These are phyloP conservation scores for Apiospora marii DNA, from an alignment of 2,329 filamentous ascomycete genomes.

Conservation along the genomic window DNA sequence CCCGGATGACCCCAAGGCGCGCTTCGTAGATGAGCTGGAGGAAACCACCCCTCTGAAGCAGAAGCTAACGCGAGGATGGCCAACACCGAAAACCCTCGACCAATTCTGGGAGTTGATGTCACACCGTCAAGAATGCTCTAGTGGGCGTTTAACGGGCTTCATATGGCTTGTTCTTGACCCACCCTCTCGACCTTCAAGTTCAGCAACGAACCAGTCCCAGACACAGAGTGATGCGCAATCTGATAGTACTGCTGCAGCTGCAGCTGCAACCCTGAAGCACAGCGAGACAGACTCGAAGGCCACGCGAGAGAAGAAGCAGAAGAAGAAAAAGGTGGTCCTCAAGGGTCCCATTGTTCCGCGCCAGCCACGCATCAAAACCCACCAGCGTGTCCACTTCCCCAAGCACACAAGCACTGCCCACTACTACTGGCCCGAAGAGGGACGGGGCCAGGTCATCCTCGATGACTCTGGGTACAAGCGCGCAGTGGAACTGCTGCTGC, in stretches of 20 bases:
- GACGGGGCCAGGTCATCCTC: conserved; percentile 70
- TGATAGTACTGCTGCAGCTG: conserved; percentile 24
- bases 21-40: conserved; percentile 88
- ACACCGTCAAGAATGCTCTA: conserved; percentile 93
- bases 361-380: conserved; percentile 70
- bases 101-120: conserved; percentile 99
- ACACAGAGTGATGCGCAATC: conserved; percentile 37
- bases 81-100: conserved; percentile 81
- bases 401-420: conserved; percentile 65
- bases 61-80: conserved; percentile 75
- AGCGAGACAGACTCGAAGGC: conserved; percentile 32
- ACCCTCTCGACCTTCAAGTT: conserved; percentile 36
- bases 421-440: conserved; percentile 70
- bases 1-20: conserved; percentile 93
- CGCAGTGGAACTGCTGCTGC: conserved; percentile 72
- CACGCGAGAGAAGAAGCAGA: conserved; percentile 35
- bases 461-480: conserved; percentile 71
- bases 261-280: conserved; percentile 32
- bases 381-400: conserved; percentile 57
- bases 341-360: conserved; percentile 70
- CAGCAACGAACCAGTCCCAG: conserved; percentile 36
- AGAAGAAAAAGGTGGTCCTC: conserved; percentile 57
- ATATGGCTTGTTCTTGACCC: conserved; percentile 89
- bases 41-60: conserved; percentile 66
- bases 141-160: conserved; percentile 90